phyloP scores from a whole-genome alignment of 768 basidiomycete species.

The Tremella fuciformis region DNA sequence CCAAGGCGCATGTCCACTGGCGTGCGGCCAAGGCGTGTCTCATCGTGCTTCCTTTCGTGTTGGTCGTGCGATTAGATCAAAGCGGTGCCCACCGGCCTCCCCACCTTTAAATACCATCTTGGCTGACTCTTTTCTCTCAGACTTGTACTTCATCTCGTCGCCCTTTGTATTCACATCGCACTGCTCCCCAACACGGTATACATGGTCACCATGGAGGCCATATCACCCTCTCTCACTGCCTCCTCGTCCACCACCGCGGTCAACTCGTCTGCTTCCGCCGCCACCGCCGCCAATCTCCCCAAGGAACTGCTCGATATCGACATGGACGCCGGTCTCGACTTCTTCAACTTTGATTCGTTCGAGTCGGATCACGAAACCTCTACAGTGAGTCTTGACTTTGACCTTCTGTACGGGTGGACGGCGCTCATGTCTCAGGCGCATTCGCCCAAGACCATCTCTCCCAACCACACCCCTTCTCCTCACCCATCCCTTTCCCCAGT shows the following conservation, averaged over 20 bases:
- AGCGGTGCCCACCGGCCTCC: too few species aligned
- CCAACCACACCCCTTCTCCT: slow-evolving; percentile 42
- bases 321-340: slow-evolving; percentile 19
- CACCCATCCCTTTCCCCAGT: neutral
- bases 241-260: slow-evolving; percentile 22
- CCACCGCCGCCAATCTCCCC: slow-evolving; percentile 8
- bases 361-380: slow-evolving; percentile 23
- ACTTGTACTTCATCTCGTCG: neutral
- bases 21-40: too few species aligned
- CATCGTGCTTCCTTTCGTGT: too few species aligned
- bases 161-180: slow-evolving; percentile 1
- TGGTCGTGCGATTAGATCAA: too few species aligned
- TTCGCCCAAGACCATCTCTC: slow-evolving; percentile 37
- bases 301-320: slow-evolving; percentile 8
- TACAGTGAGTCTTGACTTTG: slow-evolving; percentile 13
- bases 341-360: slow-evolving; percentile 41
- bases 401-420: slow-evolving; percentile 14
- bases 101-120: neutral
- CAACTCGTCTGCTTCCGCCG: neutral
- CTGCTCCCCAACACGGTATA: neutral
- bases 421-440: slow-evolving; percentile 22
- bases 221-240: slow-evolving; percentile 21
- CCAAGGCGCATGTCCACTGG: too few species aligned
- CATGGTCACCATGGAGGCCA: slow-evolving; percentile 1
- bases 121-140: slow-evolving; percentile 4